These are phyloP conservation scores for Babjeviella inositovora DNA, from an alignment of 805 yeast genomes.

Conservation along the genomic window DNA sequence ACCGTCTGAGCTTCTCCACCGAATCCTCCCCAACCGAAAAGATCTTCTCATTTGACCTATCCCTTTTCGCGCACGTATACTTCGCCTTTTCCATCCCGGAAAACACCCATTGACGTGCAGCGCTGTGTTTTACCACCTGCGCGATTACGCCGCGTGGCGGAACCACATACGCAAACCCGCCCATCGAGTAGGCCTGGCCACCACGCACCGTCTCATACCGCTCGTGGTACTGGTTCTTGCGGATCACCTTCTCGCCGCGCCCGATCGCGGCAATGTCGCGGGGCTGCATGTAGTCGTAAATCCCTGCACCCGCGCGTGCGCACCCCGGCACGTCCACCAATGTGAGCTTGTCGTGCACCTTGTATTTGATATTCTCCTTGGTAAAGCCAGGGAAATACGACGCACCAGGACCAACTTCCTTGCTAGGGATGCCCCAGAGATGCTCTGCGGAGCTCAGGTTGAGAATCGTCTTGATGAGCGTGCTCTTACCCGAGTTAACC, in stretches of 20 bases:
- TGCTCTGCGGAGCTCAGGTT: constrained; percentile 4
- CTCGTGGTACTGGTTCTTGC: constrained; percentile 2
- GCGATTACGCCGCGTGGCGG: constrained; percentile 35
- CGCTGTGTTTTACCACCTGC: constrained; percentile 27
- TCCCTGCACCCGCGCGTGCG: constrained; percentile 9
- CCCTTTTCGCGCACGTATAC: constrained; percentile 3
- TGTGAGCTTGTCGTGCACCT: constrained; percentile 8
- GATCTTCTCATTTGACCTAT: constrained; percentile 6
- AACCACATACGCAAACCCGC: constrained; percentile 43
- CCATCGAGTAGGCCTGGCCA: constrained; percentile 30
- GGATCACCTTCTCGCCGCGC: constrained; percentile 4
- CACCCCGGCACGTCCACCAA: constrained; percentile 34
- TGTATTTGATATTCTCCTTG: constrained; percentile 25
- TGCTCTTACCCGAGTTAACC: constrained; percentile 58
- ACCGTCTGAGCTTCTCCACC: constrained; percentile 14
- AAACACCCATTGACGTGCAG: constrained; percentile 19
- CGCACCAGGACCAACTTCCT: constrained; percentile 23
- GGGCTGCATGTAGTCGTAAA: constrained; percentile 10
- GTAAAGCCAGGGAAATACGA: constrained; percentile 61
- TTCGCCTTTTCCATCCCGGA: constrained; percentile 12
- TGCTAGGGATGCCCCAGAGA: constrained; percentile 7
- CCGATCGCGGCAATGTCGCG: constrained; percentile 2
- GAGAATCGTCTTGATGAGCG: constrained; percentile 32
- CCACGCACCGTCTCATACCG: constrained; percentile 19
- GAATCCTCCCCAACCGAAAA: constrained; percentile 12